Evolutionary conservation across 805 yeast genomes (phyloP).

Genomic region (Metschnikowia matae): DNA sequence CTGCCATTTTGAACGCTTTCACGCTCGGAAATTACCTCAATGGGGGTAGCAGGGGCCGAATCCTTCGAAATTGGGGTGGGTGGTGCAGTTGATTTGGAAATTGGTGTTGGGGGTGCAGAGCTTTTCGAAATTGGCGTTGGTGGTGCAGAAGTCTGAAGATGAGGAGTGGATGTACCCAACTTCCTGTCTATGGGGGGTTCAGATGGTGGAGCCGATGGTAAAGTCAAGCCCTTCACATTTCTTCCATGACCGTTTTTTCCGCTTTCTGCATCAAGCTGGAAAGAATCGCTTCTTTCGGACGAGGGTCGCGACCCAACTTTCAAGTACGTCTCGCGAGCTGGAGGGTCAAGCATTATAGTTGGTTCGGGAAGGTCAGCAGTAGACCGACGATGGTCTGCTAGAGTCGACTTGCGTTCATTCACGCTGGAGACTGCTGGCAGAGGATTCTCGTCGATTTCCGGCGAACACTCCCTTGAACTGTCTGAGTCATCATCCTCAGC

Average conservation of each 20-base stretch:
- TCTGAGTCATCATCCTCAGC: background rate
- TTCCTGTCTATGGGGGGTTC: background rate
- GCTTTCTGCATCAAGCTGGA: background rate
- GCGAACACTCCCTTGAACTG: background rate
- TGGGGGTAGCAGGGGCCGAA: background rate
- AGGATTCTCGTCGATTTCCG: background rate
- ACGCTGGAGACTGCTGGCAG: background rate
- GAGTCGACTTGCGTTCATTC: background rate
- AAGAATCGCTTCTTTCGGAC: background rate
- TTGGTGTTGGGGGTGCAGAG: background rate
- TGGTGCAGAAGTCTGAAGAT: background rate
- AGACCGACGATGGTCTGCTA: background rate
- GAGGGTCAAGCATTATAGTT: slow-evolving; percentile 3
- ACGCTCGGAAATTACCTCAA: background rate
- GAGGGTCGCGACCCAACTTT: background rate
- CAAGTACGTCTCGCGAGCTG: background rate
- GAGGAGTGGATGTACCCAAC: background rate
- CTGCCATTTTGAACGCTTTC: background rate
- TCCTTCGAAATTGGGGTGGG: background rate
- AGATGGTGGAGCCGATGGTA: background rate
- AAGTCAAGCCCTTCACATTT: background rate
- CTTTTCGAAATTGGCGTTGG: slow-evolving; percentile 4
- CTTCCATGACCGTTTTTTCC: background rate
- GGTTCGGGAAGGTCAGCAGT: background rate
- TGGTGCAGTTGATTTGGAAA: background rate